These are phyloP conservation scores for Nidularia pulvinata DNA, from an alignment of 768 basidiomycete species.

Conservation along the genomic window DNA sequence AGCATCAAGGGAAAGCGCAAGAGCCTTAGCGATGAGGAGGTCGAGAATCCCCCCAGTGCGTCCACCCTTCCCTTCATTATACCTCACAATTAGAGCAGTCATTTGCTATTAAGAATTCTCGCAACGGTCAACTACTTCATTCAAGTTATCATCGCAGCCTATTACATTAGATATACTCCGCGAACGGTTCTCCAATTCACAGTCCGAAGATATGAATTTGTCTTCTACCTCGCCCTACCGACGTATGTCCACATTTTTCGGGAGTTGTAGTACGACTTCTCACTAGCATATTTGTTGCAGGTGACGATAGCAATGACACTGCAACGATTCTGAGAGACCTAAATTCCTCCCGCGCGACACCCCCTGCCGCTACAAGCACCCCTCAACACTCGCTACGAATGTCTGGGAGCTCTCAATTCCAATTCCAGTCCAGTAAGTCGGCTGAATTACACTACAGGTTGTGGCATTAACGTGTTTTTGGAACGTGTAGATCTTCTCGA, in stretches of 20 bases:
- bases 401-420: conserved; percentile 44
- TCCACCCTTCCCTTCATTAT: conserved; percentile 2
- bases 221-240: not conserved
- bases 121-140: conserved; percentile 29
- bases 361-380: conserved; percentile 54
- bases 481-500: conserved; percentile 56
- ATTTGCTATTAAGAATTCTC: conserved; percentile 9
- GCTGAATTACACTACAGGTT: not conserved
- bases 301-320: conserved; percentile 35
- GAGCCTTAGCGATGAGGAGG: conserved; percentile 72
- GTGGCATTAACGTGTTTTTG: conserved; percentile 8
- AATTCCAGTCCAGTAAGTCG: conserved; percentile 55
- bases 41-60: conserved; percentile 53
- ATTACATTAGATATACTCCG: conserved; percentile 45
- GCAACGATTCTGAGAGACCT: conserved; percentile 34
- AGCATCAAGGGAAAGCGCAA: conserved; percentile 49
- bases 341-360: conserved; percentile 34
- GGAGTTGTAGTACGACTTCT: not conserved
- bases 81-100: too few species aligned
- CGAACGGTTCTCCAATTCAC: conserved; percentile 30
- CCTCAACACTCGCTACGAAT: conserved; percentile 57
- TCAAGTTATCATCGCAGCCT: conserved; percentile 32
- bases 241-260: not conserved
- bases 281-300: conserved; percentile 4
- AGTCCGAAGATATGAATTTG: not conserved